Conservation (phyloP, 257 asterid species). For the Petunia secreta region DNA sequence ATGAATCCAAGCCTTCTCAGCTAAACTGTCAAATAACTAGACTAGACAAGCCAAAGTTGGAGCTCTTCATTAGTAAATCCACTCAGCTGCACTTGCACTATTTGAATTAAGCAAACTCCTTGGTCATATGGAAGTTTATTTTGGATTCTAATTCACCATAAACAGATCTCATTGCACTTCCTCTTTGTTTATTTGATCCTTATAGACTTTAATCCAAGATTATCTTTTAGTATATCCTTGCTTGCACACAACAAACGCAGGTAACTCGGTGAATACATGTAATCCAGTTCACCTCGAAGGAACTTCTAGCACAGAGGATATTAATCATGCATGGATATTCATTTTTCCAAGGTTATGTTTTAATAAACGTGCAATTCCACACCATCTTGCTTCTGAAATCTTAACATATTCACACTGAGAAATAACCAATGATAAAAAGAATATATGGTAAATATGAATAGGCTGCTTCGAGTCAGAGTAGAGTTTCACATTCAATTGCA, state of each 20-base stretch:
- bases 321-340: background rate
- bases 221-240: conserved; percentile 1
- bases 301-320: background rate
- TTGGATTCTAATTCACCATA: conserved; percentile 4
- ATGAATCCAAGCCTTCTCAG: background rate
- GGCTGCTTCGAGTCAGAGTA: conserved; percentile 16
- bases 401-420: conserved; percentile 12
- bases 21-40: conserved; percentile 15
- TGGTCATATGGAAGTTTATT: background rate
- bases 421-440: background rate
- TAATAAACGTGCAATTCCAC: conserved; percentile 1
- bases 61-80: conserved; percentile 10
- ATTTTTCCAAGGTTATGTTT: conserved; percentile 2
- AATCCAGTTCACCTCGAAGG: conserved; percentile 7
- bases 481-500: conserved; percentile 8
- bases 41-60: conserved; percentile 8
- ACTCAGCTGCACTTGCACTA: conserved; percentile 2
- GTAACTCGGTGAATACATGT: background rate
- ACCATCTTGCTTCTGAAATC: background rate
- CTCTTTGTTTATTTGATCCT: conserved; percentile 18
- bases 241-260: background rate
- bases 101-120: background rate
- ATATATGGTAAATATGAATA: background rate
- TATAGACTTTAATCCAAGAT: background rate
- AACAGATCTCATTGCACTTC: conserved; percentile 13